Conservation (phyloP, 2,329 filamentous ascomycete genomes). For the Leptographium radiaticola region DNA sequence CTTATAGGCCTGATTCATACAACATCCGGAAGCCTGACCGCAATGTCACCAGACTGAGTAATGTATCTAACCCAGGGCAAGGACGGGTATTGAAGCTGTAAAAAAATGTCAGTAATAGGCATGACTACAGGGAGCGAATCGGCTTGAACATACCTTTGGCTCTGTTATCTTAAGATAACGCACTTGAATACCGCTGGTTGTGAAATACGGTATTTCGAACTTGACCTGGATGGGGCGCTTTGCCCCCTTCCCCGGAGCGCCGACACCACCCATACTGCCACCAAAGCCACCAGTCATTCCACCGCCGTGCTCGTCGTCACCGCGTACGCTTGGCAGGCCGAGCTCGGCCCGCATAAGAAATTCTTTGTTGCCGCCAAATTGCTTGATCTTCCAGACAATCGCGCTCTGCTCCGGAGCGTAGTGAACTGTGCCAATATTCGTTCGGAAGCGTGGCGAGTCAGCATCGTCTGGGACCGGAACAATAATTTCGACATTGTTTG, state of each 20-base stretch:
- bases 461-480: slow-evolving; percentile 96
- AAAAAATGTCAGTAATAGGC: not conserved
- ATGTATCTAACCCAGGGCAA: slow-evolving; percentile 98
- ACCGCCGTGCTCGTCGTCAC: slow-evolving; percentile 88
- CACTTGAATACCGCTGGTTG: slow-evolving; percentile 97
- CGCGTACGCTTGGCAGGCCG: slow-evolving; percentile 83
- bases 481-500: slow-evolving; percentile 97
- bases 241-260: slow-evolving; percentile 61
- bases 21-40: slow-evolving; percentile 84
- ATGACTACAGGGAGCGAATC: too few species aligned
- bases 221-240: slow-evolving; percentile 98
- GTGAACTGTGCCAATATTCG: slow-evolving; percentile 93
- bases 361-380: slow-evolving; percentile 96
- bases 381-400: slow-evolving; percentile 99
- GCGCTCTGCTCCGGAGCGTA: slow-evolving; percentile 95
- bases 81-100: slow-evolving; percentile 89
- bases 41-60: slow-evolving; percentile 94
- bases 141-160: slow-evolving; percentile 66
- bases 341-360: slow-evolving; percentile 97
- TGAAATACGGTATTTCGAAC: slow-evolving; percentile 99
- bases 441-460: slow-evolving; percentile 89
- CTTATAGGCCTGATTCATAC: slow-evolving; percentile 34
- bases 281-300: slow-evolving; percentile 97
- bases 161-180: slow-evolving; percentile 98
- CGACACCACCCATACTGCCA: slow-evolving; percentile 87